Conservation (phyloP, 2,329 filamentous ascomycete species). For the Colletotrichum tamarilloi region DNA sequence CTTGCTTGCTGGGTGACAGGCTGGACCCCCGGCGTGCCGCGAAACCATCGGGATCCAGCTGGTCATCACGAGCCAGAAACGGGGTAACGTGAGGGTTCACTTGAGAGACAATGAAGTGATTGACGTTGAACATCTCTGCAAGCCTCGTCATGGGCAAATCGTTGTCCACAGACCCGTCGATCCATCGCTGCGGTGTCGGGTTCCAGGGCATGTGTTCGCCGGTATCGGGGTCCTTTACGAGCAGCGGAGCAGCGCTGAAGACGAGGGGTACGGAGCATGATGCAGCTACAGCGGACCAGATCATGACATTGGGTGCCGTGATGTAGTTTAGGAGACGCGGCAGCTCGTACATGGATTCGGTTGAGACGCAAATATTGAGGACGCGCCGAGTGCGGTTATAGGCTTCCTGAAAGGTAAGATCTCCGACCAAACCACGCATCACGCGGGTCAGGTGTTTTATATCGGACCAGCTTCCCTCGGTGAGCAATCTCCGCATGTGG, state of each 20-base stretch:
- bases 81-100: constrained; percentile 95
- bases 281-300: constrained; percentile 96
- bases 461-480: constrained; percentile 86
- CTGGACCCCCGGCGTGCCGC: constrained; percentile 36
- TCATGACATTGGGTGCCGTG: constrained; percentile 92
- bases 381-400: constrained; percentile 95
- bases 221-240: constrained; percentile 87
- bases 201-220: constrained; percentile 86
- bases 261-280: constrained; percentile 93
- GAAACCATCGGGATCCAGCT: constrained; percentile 52
- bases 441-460: constrained; percentile 84
- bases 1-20: constrained; percentile 47
- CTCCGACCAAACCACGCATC: constrained; percentile 83
- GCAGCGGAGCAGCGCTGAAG: constrained; percentile 81
- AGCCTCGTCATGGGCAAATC: constrained; percentile 91
- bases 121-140: constrained; percentile 97
- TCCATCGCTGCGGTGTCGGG: constrained; percentile 85
- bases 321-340: constrained; percentile 91
- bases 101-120: constrained; percentile 97
- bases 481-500: constrained; percentile 79
- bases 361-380: constrained; percentile 93
- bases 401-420: constrained; percentile 94
- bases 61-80: constrained; percentile 82
- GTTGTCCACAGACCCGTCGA: constrained; percentile 95
- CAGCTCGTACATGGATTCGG: constrained; percentile 86